Conservation (phyloP, 371 early-diverging fungal genomes). For the Dentiscutata heterogama region DNA sequence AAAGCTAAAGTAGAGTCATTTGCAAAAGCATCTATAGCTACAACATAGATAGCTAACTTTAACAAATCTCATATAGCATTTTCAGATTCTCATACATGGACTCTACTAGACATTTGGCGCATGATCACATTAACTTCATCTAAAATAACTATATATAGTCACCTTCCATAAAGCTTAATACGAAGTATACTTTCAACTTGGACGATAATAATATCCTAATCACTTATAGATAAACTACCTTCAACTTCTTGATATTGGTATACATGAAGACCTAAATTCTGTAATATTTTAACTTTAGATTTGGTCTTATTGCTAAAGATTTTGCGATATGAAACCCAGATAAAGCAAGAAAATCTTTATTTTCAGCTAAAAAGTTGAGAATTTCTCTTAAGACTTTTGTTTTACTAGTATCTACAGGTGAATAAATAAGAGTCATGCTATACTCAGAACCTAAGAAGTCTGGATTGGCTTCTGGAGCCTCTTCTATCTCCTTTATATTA, state of each 20-base stretch:
- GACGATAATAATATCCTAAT: conserved; percentile 25
- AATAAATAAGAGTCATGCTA: background rate
- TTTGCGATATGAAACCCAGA: too few species aligned
- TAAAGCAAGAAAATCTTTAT: too few species aligned
- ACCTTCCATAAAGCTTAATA: too few species aligned
- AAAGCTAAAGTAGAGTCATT: conserved; percentile 25
- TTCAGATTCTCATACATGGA: too few species aligned
- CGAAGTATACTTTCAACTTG: background rate
- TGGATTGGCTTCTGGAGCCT: conserved; percentile 22
- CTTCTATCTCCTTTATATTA: conserved; percentile 6
- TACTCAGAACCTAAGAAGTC: conserved; percentile 2
- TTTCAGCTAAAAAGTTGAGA: too few species aligned
- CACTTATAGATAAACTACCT: background rate
- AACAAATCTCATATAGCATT: background rate
- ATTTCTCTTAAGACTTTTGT: background rate
- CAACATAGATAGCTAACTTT: background rate
- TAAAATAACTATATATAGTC: conserved; percentile 12
- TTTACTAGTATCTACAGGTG: background rate
- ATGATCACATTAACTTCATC: conserved; percentile 6
- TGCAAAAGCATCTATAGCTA: conserved; percentile 25
- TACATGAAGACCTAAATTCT: background rate
- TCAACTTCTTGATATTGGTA: background rate
- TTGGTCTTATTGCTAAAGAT: background rate
- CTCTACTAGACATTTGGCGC: background rate
- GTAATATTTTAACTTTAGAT: background rate